A percentile compares a stretch with the other conserved stretches of the same genome.
Conservation (phyloP, 73 alveolate species). For the Uronychia setigera region DNA sequence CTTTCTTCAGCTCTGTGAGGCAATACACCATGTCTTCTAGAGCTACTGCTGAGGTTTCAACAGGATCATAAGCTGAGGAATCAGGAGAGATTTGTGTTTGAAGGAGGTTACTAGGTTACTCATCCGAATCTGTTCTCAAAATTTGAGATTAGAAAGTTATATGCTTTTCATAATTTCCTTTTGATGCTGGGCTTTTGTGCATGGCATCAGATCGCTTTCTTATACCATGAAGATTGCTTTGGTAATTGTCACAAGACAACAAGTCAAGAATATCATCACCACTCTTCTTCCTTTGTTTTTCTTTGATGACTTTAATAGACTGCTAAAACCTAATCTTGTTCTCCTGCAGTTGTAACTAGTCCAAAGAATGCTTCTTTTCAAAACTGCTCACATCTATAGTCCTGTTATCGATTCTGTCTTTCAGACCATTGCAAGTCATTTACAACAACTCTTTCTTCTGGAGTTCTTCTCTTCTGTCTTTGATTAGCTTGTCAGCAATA, state of each 20-base stretch:
- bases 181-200: neutral
- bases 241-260: no score
- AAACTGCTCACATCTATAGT: no score
- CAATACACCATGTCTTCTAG: neutral
- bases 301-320: neutral
- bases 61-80: neutral
- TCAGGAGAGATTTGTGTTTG: neutral
- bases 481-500: neutral
- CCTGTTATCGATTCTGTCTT: no score
- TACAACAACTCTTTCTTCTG: neutral
- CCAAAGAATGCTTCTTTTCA: neutral
- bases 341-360: neutral
- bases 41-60: neutral
- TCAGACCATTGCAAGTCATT: no score
- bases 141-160: neutral
- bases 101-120: no score
- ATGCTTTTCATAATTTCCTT: no score
- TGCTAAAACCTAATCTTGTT: neutral
- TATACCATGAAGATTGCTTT: no score
- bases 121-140: neutral
- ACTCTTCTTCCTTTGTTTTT: neutral
- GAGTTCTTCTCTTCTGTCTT: neutral
- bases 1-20: constrained; percentile 1
- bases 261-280: neutral
- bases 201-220: neutral